Percentiles rank a stretch among this genome's conserved stretches.
phyloP scores from a whole-genome alignment of 2,329 filamentous ascomycete genomes.

The Botrytis pseudocinerea region DNA sequence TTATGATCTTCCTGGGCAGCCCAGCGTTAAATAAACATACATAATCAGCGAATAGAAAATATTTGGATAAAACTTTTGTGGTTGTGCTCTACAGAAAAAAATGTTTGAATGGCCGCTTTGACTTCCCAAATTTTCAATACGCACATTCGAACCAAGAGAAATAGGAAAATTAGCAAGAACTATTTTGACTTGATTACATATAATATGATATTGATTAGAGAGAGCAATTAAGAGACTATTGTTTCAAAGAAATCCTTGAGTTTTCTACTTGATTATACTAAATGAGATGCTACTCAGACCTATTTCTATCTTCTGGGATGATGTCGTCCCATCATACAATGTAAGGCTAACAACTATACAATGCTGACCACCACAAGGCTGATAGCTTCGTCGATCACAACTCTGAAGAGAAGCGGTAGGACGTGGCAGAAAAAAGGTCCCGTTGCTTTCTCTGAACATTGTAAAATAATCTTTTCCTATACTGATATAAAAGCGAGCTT shows the following conservation, averaged over 20 bases:
- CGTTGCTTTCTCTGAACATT: neutral
- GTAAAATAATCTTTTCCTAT: neutral
- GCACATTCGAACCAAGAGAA: neutral
- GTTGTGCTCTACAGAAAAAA: neutral
- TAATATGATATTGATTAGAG: neutral
- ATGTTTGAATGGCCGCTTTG: neutral
- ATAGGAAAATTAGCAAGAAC: neutral
- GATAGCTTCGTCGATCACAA: neutral
- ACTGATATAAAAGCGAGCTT: neutral
- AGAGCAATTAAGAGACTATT: neutral
- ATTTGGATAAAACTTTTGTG: neutral
- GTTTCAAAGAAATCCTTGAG: neutral
- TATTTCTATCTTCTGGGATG: neutral
- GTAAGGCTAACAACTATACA: neutral
- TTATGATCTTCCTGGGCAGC: neutral
- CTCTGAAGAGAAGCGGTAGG: neutral
- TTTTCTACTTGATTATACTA: too few species aligned
- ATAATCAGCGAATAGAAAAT: neutral
- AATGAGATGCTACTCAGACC: neutral
- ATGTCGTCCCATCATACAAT: neutral
- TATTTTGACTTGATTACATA: neutral
- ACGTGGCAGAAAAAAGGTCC: constrained; percentile 7
- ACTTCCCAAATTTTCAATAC: neutral
- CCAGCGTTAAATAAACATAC: neutral
- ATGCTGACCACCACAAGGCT: constrained; percentile 1